A percentile compares a stretch with the other conserved stretches of the same genome.
Evolutionary conservation across 1,284 basidiomycete species (phyloP).

Genomic region (Uromyces viciae-fabae): DNA sequence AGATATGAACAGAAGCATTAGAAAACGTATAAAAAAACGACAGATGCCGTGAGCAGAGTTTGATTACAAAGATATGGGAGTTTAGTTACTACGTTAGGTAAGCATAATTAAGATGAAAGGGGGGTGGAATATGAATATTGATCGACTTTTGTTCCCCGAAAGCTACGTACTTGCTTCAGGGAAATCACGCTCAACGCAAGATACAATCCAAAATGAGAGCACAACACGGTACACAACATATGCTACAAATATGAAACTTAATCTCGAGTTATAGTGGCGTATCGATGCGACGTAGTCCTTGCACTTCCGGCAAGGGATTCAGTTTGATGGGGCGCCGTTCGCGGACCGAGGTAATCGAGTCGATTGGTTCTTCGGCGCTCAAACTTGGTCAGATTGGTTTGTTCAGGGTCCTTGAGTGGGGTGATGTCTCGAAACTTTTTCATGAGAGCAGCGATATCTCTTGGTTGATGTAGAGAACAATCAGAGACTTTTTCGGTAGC

Average conservation of each 20-base stretch:
- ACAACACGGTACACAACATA: too few species aligned
- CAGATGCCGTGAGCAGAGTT: too few species aligned
- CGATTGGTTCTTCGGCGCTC: constrained; percentile 17
- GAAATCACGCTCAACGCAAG: too few species aligned
- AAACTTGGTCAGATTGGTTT: constrained; percentile 31
- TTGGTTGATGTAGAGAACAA: constrained; percentile 13
- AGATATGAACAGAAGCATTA: background rate
- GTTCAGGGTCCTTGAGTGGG: constrained; percentile 34
- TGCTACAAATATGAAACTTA: background rate
- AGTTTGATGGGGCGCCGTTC: background rate
- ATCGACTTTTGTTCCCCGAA: too few species aligned
- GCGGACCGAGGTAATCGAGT: background rate
- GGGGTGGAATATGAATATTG: too few species aligned
- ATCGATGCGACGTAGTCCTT: constrained; percentile 38
- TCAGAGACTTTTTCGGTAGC: constrained; percentile 37
- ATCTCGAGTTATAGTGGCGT: constrained; percentile 14
- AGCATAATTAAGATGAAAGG: too few species aligned
- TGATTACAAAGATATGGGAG: background rate
- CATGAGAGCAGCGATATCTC: background rate
- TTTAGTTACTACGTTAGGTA: too few species aligned
- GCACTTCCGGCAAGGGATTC: constrained; percentile 4
- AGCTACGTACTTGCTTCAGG: too few species aligned
- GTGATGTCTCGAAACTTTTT: constrained; percentile 24
- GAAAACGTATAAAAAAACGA: background rate
- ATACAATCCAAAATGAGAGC: too few species aligned